Conservation (phyloP, 495 filamentous ascomycete species). For the Echria macrotheca region DNA sequence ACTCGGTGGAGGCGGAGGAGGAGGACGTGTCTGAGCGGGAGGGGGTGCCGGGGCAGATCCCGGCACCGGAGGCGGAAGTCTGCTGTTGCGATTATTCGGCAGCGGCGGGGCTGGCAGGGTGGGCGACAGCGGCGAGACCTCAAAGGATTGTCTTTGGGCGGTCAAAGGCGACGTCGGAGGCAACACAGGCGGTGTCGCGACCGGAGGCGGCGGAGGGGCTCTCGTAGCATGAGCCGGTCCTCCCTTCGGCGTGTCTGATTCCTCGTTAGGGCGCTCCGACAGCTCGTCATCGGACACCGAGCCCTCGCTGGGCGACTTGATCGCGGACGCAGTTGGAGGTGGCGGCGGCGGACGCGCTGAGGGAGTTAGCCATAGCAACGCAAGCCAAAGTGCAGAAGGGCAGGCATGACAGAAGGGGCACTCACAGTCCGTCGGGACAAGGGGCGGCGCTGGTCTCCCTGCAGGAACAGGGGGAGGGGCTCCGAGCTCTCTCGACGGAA, state of each 20-base stretch:
- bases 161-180: slow-evolving; percentile 51
- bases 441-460: slow-evolving; percentile 63
- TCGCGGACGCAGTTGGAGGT: slow-evolving; percentile 43
- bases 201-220: slow-evolving; percentile 44
- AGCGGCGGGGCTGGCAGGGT: slow-evolving; percentile 20
- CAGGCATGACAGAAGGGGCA: slow-evolving; percentile 17
- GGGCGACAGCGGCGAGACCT: slow-evolving; percentile 46
- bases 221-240: slow-evolving; percentile 32
- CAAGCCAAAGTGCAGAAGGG: slow-evolving; percentile 12
- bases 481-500: slow-evolving; percentile 31
- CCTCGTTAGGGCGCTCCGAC: slow-evolving; percentile 53
- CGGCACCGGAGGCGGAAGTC: slow-evolving; percentile 45
- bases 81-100: slow-evolving; percentile 49
- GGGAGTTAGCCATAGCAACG: slow-evolving; percentile 29
- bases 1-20: slow-evolving; percentile 70
- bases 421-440: slow-evolving; percentile 64
- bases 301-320: slow-evolving; percentile 65
- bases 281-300: slow-evolving; percentile 94
- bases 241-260: slow-evolving; percentile 33
- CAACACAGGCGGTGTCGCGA: slow-evolving; percentile 26
- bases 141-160: slow-evolving; percentile 49
- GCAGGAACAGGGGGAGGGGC: slow-evolving; percentile 55
- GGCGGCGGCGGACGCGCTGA: slow-evolving; percentile 54
- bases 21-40: slow-evolving; percentile 56
- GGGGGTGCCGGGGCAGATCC: slow-evolving; percentile 46